These are phyloP conservation scores for Nakazawaea molendinolei DNA, from an alignment of 805 yeast genomes.

Conservation along the genomic window DNA sequence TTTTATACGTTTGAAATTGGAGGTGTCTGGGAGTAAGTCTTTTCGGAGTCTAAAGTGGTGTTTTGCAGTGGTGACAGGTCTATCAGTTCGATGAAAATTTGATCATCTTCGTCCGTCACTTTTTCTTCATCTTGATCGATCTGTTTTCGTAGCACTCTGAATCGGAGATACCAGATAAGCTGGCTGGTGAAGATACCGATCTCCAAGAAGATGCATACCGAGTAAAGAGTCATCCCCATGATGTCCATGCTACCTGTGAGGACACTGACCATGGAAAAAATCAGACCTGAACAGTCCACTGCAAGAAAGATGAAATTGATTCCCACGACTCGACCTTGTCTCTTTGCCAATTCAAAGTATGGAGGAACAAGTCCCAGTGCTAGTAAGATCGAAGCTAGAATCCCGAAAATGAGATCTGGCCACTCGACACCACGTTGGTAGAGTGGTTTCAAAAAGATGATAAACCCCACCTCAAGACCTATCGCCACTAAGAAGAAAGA, in stretches of 20 bases:
- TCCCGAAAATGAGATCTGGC: conserved; percentile 43
- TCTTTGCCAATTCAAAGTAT: conserved; percentile 44
- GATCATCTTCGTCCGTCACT: conserved; percentile 2
- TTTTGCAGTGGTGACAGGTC: no score
- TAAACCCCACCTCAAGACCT: conserved; percentile 40
- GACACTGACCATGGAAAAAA: conserved; percentile 60
- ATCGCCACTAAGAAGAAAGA: conserved; percentile 30
- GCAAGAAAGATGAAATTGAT: conserved; percentile 43
- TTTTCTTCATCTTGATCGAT: conserved; percentile 6
- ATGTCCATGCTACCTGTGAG: conserved; percentile 50
- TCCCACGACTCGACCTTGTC: conserved; percentile 49
- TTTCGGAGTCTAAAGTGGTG: no score
- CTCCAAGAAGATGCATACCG: conserved; percentile 68
- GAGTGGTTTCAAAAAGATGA: conserved; percentile 43
- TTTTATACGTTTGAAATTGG: no score
- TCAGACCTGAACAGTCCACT: conserved; percentile 48
- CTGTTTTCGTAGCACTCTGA: conserved; percentile 20
- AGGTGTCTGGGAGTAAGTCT: no score
- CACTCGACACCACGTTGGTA: conserved; percentile 35
- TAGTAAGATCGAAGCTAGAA: conserved; percentile 40
- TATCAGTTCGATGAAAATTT: conserved; percentile 8
- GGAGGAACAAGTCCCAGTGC: conserved; percentile 51
- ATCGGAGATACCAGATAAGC: conserved; percentile 55
- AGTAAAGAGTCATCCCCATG: conserved; percentile 75
- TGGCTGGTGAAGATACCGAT: conserved; percentile 72